Base-by-base conservation (phyloP, 192 early-diverging fungal genomes). In the Helicostylum pulchrum region DNA sequence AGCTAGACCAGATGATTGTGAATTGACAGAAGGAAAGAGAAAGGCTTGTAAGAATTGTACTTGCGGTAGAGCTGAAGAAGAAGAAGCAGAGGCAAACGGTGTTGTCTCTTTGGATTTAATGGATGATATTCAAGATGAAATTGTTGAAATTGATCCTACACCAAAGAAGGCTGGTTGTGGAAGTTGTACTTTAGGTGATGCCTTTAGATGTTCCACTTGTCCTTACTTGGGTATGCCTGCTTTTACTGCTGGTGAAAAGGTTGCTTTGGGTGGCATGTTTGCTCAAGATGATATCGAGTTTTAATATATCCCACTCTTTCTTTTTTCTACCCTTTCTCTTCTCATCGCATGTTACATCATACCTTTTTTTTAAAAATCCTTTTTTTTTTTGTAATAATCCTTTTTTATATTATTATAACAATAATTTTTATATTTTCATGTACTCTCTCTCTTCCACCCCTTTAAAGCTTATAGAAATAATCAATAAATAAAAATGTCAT, bases 41-140 rank as follows among this genome's bases (percentile, higher is more conserved):
- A 97, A 95, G 80, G 92, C 95, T 17, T 99, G 97, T 84, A 99
- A 99, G 81, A 94, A 96, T 79, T 99, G 97, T 73, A 87, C 87
- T 8, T 99, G 97, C 69, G 95, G 97, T 7, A 85, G 88, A 47
- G 93, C 93, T 11, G 89, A 93, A 30, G 83, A 88, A 48, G 90
- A 90, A 45, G 86, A 82, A 17, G 77, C 77, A 26, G 92, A 90
- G 50, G 77, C 75, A 7, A 86, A 82, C 31, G 77, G 76, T 42
- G 65, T 68, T 19, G 74, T 70, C 34, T 78, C 79, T 8, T 36
- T 67, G 30, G 68, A 66, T 68, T 46, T 69, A 21, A 66, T 56
- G 32, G 67, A 66, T 60, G 61, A 65, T 52, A 65, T 69, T 49
- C 63, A 61, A 1, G 66, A 72, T 7, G 82, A 78, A 34, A 53